These are phyloP conservation scores for Aspergillus sp. DNA, from an alignment of 2,329 filamentous ascomycete species.

Conservation along the genomic window DNA sequence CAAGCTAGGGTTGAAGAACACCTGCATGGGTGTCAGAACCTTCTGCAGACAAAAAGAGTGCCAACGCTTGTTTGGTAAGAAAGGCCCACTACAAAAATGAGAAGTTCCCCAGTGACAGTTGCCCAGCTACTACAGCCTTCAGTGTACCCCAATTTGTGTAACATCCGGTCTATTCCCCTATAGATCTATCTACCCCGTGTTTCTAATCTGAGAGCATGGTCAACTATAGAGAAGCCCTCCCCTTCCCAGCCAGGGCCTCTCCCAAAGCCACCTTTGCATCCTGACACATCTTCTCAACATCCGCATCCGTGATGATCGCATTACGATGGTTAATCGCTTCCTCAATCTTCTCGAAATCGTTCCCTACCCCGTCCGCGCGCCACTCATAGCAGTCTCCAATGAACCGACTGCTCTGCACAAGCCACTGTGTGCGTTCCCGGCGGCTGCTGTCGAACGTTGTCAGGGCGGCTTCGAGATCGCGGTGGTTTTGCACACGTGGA, in stretches of 20 bases:
- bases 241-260: slow-evolving; percentile 15
- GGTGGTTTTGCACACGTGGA: slow-evolving; percentile 23
- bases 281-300: slow-evolving; percentile 32
- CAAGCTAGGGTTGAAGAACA: too few relatives aligned
- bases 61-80: too few relatives aligned
- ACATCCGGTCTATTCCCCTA: background rate
- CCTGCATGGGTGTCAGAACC: too few relatives aligned
- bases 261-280: slow-evolving; percentile 30
- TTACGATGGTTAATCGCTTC: slow-evolving; percentile 26
- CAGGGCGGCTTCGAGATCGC: slow-evolving; percentile 35
- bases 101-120: too few relatives aligned
- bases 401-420: slow-evolving; percentile 40
- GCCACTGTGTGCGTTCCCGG: slow-evolving; percentile 37
- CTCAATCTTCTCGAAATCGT: slow-evolving; percentile 25
- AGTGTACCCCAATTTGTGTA: background rate
- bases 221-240: slow-evolving; percentile 14
- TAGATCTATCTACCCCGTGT: background rate
- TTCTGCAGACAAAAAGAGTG: too few relatives aligned
- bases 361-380: slow-evolving; percentile 26
- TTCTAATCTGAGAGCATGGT: background rate
- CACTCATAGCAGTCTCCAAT: slow-evolving; percentile 42
- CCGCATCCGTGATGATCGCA: slow-evolving; percentile 26
- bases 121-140: background rate
- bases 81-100: too few relatives aligned
- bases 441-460: slow-evolving; percentile 33